phyloP scores from a whole-genome alignment of 257 asterid species.

The Nicotiana sylvestris region DNA sequence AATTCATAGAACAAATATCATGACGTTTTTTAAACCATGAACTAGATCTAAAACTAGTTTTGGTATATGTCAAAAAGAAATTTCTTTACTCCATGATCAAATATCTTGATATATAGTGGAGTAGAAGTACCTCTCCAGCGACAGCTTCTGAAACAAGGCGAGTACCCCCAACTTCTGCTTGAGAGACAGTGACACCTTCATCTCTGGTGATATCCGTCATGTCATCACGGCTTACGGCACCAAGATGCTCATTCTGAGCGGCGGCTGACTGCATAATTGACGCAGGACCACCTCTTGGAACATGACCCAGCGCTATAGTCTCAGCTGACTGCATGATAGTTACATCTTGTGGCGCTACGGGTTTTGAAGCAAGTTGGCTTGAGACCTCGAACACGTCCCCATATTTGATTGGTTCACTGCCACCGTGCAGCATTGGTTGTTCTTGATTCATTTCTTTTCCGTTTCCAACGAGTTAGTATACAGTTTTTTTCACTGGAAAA shows the following conservation, averaged over 20 bases:
- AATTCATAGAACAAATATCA: no score
- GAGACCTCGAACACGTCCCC: slow-evolving; percentile 64
- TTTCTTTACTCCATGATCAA: no score
- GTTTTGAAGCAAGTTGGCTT: slow-evolving; percentile 45
- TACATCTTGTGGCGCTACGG: slow-evolving; percentile 65
- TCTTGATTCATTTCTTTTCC: no score
- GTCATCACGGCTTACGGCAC: slow-evolving; percentile 37
- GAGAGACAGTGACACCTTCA: slow-evolving; percentile 44
- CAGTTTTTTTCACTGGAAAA: no score
- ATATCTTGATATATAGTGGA: not conserved
- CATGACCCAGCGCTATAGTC: slow-evolving; percentile 38
- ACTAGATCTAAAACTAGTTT: not conserved
- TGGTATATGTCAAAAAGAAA: not conserved
- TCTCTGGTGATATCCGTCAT: slow-evolving; percentile 26
- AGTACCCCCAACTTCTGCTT: slow-evolving; percentile 38
- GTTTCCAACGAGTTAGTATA: no score
- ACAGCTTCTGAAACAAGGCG: slow-evolving; percentile 50
- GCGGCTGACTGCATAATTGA: slow-evolving; percentile 62
- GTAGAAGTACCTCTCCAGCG: slow-evolving; percentile 44
- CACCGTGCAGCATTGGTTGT: no score
- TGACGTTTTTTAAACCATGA: not conserved
- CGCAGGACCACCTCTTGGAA: slow-evolving; percentile 49
- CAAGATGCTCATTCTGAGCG: slow-evolving; percentile 33
- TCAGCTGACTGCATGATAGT: slow-evolving; percentile 62
- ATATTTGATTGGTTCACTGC: slow-evolving; percentile 30